phyloP scores from a whole-genome alignment of 75 land plant species.

The Cryptomeria japonica region DNA sequence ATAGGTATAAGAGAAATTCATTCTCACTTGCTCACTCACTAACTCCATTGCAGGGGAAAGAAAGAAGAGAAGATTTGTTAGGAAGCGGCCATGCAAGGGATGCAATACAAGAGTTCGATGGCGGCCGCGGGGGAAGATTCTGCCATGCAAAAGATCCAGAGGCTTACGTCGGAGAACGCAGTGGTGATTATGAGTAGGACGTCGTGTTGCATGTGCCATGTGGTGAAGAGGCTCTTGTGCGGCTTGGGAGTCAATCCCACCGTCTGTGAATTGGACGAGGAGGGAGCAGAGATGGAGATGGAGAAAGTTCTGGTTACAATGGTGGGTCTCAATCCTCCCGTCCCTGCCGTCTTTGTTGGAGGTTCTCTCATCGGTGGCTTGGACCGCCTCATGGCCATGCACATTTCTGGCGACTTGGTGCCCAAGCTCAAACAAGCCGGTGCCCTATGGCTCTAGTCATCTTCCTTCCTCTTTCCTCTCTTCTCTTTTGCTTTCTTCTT shows the following conservation, averaged over 20 bases:
- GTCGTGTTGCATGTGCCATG: constrained; percentile 70
- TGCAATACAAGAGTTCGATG: background rate
- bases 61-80: background rate
- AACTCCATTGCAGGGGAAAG: background rate
- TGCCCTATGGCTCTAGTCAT: constrained; percentile 67
- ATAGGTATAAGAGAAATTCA: background rate
- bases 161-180: constrained; percentile 39
- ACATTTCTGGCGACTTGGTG: constrained; percentile 69
- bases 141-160: constrained; percentile 19
- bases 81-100: background rate
- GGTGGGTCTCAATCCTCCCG: background rate
- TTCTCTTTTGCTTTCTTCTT: too few species aligned
- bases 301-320: background rate
- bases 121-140: background rate
- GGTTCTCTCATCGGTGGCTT: constrained; percentile 73
- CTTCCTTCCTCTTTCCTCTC: too few species aligned
- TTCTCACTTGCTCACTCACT: too few species aligned
- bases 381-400: constrained; percentile 70
- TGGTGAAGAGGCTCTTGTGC: constrained; percentile 48
- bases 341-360: constrained; percentile 71
- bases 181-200: constrained; percentile 37
- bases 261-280: constrained; percentile 47
- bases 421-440: constrained; percentile 78
- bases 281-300: constrained; percentile 19
- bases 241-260: constrained; percentile 56